These are phyloP conservation scores for Ophiosphaerella herpotricha DNA, from an alignment of 2,329 filamentous ascomycete genomes.

Conservation along the genomic window DNA sequence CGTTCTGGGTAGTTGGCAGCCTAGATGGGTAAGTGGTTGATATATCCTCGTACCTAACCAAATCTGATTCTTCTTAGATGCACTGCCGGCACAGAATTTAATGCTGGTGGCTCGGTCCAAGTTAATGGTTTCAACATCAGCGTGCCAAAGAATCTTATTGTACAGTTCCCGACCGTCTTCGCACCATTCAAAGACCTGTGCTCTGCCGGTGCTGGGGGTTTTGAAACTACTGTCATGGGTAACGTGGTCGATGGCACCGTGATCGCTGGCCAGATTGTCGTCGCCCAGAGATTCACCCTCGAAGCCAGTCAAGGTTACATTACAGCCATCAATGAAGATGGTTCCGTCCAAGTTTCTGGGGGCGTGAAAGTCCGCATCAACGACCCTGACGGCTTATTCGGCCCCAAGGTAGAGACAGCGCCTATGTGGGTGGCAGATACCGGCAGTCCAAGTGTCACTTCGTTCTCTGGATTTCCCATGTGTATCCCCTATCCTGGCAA, in stretches of 20 bases:
- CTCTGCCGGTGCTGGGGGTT: constrained; percentile 21
- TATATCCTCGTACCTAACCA: too few species aligned
- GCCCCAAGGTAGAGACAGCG: constrained; percentile 18
- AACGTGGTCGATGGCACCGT: constrained; percentile 45
- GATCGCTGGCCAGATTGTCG: constrained; percentile 48
- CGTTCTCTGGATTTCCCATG: constrained; percentile 59
- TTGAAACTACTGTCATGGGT: constrained; percentile 43
- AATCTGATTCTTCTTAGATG: constrained; percentile 20
- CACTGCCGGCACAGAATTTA: constrained; percentile 38
- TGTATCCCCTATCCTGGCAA: constrained; percentile 53
- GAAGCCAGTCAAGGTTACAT: constrained; percentile 46
- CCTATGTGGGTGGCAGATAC: constrained; percentile 57
- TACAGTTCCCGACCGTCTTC: constrained; percentile 55
- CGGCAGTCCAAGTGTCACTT: constrained; percentile 53
- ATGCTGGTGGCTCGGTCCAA: constrained; percentile 52
- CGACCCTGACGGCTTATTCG: constrained; percentile 54
- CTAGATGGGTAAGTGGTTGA: constrained; percentile 29
- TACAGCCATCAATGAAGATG: constrained; percentile 39
- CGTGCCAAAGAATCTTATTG: constrained; percentile 57
- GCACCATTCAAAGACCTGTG: constrained; percentile 48
- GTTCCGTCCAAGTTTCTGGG: constrained; percentile 44
- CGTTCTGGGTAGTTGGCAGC: constrained; percentile 33
- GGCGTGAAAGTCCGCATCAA: constrained; percentile 49
- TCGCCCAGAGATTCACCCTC: constrained; percentile 43
- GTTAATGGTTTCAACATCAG: constrained; percentile 53